These are phyloP conservation scores for Ascomycota sp. DNA, from an alignment of 2,329 filamentous ascomycete genomes.

Conservation along the genomic window DNA sequence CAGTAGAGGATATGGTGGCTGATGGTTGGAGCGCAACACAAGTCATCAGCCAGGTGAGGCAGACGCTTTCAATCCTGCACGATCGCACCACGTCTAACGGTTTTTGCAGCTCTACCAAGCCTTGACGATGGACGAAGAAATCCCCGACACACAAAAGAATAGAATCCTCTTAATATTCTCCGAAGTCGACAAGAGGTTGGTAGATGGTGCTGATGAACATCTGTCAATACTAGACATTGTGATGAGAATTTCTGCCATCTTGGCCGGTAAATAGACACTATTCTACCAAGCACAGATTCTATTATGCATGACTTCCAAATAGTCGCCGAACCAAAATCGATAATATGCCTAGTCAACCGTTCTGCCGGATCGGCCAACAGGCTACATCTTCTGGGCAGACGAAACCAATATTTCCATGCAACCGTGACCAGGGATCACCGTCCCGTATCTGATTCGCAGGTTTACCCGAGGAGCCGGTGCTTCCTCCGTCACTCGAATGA, in stretches of 20 bases:
- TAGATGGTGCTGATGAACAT: constrained; percentile 92
- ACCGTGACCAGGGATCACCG: constrained; percentile 26
- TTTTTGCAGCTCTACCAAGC: constrained; percentile 51
- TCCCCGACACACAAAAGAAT: constrained; percentile 74
- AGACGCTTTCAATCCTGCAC: not conserved
- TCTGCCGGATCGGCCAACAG: constrained; percentile 1
- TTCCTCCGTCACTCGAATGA: too few species aligned
- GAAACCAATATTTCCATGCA: constrained; percentile 34
- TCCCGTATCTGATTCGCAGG: too few species aligned
- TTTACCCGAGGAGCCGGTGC: too few species aligned
- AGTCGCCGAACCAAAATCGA: too few species aligned
- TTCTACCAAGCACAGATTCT: not conserved
- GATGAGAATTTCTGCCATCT: constrained; percentile 57
- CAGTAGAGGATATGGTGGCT: constrained; percentile 78
- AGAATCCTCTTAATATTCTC: constrained; percentile 79
- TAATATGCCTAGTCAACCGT: too few species aligned
- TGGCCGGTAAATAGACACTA: constrained; percentile 24
- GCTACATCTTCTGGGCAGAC: constrained; percentile 17
- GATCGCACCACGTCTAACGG: constrained; percentile 3
- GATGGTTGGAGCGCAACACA: constrained; percentile 95
- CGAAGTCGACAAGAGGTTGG: constrained; percentile 79
- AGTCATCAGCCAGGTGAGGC: constrained; percentile 53
- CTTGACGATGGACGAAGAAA: constrained; percentile 64
- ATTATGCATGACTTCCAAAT: too few species aligned
- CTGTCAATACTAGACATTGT: constrained; percentile 72